Base-by-base conservation (phyloP, 176 grass and related monocot genomes). In the Poa pratensis region DNA sequence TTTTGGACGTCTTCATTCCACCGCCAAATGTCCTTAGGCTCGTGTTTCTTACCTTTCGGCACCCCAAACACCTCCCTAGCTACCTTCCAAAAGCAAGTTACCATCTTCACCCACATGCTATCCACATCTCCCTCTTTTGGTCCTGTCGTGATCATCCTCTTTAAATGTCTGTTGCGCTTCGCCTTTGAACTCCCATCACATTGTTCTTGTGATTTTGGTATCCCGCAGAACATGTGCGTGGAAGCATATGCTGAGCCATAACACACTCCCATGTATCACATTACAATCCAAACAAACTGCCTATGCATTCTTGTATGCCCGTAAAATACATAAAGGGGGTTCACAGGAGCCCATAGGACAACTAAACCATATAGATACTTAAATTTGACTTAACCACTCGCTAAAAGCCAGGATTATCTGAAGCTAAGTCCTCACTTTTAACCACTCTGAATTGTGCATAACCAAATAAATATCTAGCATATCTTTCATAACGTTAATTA, bases 381-480 rank as follows among this genome's bases (percentile, higher is more conserved):
- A 12, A 70, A 70, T 70, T 42, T 40, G n/a, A 73, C 40, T 12
- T 26, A 26, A 48, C 22, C 42, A 73, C 22, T 22, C 39, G 6
- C 42, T 69, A 39, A 73, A 13, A 43, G 35, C 37, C 9, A 39
- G 20, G 18, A 70, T 11, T 7, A 42, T 46, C 42, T 73, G 6
- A 73, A 26, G 69, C 15, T 12, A 48, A 48, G 69, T 49, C 42
- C 42, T 48, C 23, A 26, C 69, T 26, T 73, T 49, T 6, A 73
- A 27, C 40, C n/a, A 26, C 22, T 26, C 42, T 12, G 26, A 73
- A 49, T 48, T 27, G 12, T 48, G 12, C n/a, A 48, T n/a, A 48
- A 73, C 69, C 42, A 73, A 18, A 43, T 65, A 49, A 50, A 84
- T 65, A 54, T 22, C 26, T 54, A 57, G 42, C 77, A 53, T 85